Percentiles rank a stretch among this genome's conserved stretches.
These are phyloP conservation scores for Turnera subulata DNA, from an alignment of 345 rosid genomes.

Conservation along the genomic window DNA sequence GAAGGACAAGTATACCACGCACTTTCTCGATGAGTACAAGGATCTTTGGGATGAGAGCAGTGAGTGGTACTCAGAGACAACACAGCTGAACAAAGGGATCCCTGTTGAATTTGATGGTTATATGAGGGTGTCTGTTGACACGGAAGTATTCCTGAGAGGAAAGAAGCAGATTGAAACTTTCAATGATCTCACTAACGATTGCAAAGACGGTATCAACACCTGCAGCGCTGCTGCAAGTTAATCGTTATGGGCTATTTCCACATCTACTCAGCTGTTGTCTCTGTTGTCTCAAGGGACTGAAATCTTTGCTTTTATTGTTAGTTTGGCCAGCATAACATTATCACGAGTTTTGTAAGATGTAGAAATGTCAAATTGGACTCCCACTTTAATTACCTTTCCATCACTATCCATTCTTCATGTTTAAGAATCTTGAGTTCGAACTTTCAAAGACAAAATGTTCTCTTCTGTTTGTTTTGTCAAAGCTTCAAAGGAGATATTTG, in stretches of 20 bases:
- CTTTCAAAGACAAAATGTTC: too few species aligned
- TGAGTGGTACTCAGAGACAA: slow-evolving; percentile 88
- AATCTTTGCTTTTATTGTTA: slow-evolving; percentile 14
- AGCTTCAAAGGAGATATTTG: too few species aligned
- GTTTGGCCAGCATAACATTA: slow-evolving; percentile 15
- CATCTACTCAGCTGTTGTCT: slow-evolving; percentile 15
- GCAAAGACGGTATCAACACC: slow-evolving; percentile 81
- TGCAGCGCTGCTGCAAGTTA: slow-evolving; percentile 66
- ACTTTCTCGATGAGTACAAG: slow-evolving; percentile 78
- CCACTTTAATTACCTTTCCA: background rate
- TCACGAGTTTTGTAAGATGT: slow-evolving; percentile 11
- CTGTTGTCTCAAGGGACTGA: slow-evolving; percentile 18
- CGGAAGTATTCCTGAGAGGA: slow-evolving; percentile 92
- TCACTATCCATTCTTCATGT: too few species aligned
- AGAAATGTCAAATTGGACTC: too few species aligned
- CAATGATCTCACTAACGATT: slow-evolving; percentile 84
- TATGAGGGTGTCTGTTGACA: slow-evolving; percentile 82
- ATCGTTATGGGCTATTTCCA: slow-evolving; percentile 8
- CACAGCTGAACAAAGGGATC: slow-evolving; percentile 67
- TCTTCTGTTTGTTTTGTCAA: too few species aligned
- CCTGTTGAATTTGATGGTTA: slow-evolving; percentile 92
- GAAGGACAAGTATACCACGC: slow-evolving; percentile 76
- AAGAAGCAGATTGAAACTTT: slow-evolving; percentile 93
- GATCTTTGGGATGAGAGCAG: slow-evolving; percentile 85
- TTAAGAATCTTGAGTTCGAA: too few species aligned